phyloP scores from a whole-genome alignment of 345 rosid genomes.

The Rhodamnia rubescens region DNA sequence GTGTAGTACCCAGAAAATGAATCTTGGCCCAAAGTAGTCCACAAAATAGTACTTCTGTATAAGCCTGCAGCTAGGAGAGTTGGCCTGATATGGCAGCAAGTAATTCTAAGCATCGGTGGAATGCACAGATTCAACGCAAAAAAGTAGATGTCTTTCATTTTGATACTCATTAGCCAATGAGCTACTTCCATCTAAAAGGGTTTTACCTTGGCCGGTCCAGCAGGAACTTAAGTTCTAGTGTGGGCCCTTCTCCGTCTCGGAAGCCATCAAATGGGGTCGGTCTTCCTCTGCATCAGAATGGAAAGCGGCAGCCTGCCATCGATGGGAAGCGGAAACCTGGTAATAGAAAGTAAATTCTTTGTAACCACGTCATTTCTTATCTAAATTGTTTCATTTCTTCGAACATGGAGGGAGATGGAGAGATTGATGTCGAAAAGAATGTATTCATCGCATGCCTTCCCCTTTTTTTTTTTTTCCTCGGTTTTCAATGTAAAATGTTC shows the following conservation, averaged over 20 bases:
- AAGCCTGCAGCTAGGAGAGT: background rate
- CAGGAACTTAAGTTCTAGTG: constrained; percentile 36
- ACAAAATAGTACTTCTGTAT: background rate
- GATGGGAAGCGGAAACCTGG: constrained; percentile 57
- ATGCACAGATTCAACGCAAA: background rate
- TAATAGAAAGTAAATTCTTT: constrained; percentile 39
- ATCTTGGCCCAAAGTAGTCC: background rate
- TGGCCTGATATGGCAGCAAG: background rate
- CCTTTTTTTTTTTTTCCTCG: background rate
- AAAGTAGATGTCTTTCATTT: background rate
- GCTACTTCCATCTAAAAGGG: background rate
- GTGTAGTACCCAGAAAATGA: background rate
- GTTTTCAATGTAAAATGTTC: constrained; percentile 11
- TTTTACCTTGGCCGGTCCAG: constrained; percentile 2
- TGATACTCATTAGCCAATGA: background rate
- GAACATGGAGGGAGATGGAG: constrained; percentile 4
- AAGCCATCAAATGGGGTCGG: constrained; percentile 43
- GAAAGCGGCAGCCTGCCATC: constrained; percentile 35
- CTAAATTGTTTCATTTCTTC: constrained; percentile 3
- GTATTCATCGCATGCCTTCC: constrained; percentile 1
- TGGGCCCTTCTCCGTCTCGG: constrained; percentile 62
- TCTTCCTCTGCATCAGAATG: constrained; percentile 21
- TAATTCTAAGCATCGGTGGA: background rate
- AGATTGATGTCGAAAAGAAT: background rate
- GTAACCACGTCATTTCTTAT: constrained; percentile 17